Evolutionary conservation across 164 flowering plant genomes (phyloP).

Genomic region (Umbilicus rupestris): DNA sequence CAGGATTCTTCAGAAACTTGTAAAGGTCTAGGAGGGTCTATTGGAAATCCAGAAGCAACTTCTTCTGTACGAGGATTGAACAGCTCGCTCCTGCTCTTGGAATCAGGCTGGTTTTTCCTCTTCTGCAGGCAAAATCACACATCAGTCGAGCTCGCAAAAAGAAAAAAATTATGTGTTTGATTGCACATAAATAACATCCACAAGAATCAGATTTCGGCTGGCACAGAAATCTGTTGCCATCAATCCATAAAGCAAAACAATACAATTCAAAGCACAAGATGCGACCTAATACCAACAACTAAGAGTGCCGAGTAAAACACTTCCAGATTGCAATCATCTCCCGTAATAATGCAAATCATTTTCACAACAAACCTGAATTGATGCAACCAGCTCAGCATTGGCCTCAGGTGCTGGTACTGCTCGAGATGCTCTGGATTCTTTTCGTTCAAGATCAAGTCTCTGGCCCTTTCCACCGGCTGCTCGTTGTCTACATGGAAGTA

Average conservation of each 20-base stretch:
- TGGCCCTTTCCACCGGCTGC: slow-evolving; percentile 54
- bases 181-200: not conserved
- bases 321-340: not conserved
- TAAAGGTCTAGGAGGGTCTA: slow-evolving; percentile 83
- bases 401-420: slow-evolving; percentile 97
- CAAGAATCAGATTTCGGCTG: not conserved
- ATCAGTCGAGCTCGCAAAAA: not conserved
- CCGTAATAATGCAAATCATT: not conserved
- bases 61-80: slow-evolving; percentile 83
- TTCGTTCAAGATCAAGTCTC: slow-evolving; percentile 50
- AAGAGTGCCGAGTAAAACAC: not conserved
- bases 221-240: no score
- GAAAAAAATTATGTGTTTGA: not conserved
- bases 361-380: slow-evolving; percentile 64
- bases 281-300: not conserved
- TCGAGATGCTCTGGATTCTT: slow-evolving; percentile 61
- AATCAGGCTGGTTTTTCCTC: slow-evolving; percentile 55
- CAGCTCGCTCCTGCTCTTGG: slow-evolving; percentile 88
- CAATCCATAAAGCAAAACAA: not conserved
- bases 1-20: slow-evolving; percentile 45
- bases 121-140: slow-evolving; percentile 37
- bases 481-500: slow-evolving; percentile 38
- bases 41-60: slow-evolving; percentile 92
- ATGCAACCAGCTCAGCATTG: slow-evolving; percentile 72
- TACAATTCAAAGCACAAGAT: no score